Conservation (phyloP, 257 asterid species). For the Gynochthodes officinalis region DNA sequence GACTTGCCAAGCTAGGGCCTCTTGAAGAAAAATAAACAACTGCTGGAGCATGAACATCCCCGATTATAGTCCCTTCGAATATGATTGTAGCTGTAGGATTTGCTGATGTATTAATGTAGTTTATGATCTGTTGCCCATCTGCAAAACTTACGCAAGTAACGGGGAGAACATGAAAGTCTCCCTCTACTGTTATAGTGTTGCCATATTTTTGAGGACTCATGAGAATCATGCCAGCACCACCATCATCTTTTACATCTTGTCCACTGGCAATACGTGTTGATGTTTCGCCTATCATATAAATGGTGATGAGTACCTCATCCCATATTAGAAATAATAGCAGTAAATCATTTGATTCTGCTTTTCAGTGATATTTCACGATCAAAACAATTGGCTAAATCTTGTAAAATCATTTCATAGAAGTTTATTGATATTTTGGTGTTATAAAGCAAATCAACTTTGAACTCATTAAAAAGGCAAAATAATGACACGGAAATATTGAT, state of each 20-base stretch:
- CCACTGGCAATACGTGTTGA: constrained; percentile 26
- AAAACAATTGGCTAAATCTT: no score
- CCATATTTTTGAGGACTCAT: not conserved
- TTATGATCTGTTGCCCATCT: constrained; percentile 13
- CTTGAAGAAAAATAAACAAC: constrained; percentile 46
- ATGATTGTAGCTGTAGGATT: constrained; percentile 25
- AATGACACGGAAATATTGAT: no score
- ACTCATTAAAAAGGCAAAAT: no score
- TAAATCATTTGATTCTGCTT: no score
- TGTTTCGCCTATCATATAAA: constrained; percentile 8
- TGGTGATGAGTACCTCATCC: no score
- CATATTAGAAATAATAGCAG: no score
- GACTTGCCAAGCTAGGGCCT: constrained; percentile 36
- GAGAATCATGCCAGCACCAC: constrained; percentile 46
- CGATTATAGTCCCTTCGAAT: constrained; percentile 43
- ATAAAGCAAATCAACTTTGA: no score
- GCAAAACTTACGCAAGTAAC: constrained; percentile 16
- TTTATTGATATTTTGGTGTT: no score
- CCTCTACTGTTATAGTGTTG: constrained; percentile 27
- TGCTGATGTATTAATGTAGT: constrained; percentile 28
- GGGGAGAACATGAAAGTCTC: constrained; percentile 36
- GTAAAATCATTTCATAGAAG: no score
- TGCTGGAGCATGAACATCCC: constrained; percentile 34
- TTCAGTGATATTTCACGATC: no score
- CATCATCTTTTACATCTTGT: constrained; percentile 30